Base-by-base conservation (phyloP, 2,329 filamentous ascomycete genomes). In the Colletotrichum simmondsii region DNA sequence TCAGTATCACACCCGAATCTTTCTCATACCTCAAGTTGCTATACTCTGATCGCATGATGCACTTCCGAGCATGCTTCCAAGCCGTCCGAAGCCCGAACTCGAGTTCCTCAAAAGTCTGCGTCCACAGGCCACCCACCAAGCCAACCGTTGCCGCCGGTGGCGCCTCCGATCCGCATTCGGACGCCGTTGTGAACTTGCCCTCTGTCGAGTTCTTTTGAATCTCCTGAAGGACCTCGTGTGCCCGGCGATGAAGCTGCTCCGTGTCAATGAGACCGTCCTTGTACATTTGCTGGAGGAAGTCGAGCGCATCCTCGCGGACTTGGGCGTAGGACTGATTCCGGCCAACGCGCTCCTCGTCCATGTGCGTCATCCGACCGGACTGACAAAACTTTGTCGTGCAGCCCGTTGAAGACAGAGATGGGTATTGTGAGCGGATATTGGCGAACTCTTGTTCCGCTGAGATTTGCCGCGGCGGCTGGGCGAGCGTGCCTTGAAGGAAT, bases 1-100 rank as follows among this genome's bases (percentile, higher is more conserved):
- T 37, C 12, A 16, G 14, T n/a, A 4, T 14, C 30, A 11, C 30
- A 11, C 10, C 30, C 2, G 30, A 32, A 11, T 32, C 30, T 32
- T 32, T 32, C 30, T 49, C 56, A 6, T 56, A 72, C 70, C 60
- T 70, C 28, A 72, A n/a, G 22, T 65, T 72, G n/a, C 46, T 70
- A 5, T 65, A 72, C 37, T 72, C 70, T 3, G 70, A 72, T 26
- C 70, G 49, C 70, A 72, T 72, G 35, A 72, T 72, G 56, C 70
- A 72, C 62, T 72, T 72, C 53, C 70, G 60, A n/a, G 70, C 70
- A 52, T 72, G 70, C 19, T 72, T 72, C 70, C 70, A 72, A 19
- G 70, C 70, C 6, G 54, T 57, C 5, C 70, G 54, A 19, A 72
- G 42, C 14, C 70, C 70, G 30, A 72, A 72, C 46, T 72, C 70